A percentile compares a stretch with the other conserved stretches of the same genome.
These are phyloP conservation scores for Galerina sulciceps DNA, from an alignment of 768 basidiomycete genomes.

Conservation along the genomic window DNA sequence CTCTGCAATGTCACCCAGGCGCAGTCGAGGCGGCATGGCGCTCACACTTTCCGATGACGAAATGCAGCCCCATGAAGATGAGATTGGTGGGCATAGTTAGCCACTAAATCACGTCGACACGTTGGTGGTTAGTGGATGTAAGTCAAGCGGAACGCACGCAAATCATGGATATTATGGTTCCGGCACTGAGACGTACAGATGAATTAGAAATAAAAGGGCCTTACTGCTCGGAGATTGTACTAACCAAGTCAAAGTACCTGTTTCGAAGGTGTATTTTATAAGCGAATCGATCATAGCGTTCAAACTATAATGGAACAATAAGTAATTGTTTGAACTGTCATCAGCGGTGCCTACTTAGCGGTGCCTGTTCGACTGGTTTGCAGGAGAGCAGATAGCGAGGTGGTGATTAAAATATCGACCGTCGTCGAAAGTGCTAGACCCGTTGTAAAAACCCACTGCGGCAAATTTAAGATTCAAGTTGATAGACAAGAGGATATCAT, in stretches of 20 bases:
- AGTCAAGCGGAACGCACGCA: conserved; percentile 36
- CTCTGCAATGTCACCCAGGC: conserved; percentile 4
- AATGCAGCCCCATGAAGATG: conserved; percentile 52
- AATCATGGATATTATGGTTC: conserved; percentile 51
- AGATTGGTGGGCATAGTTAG: conserved; percentile 46
- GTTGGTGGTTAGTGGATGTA: neutral
- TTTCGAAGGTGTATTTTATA: conserved; percentile 57
- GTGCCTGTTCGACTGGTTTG: conserved; percentile 40
- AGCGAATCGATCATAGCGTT: conserved; percentile 51
- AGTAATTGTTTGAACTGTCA: neutral
- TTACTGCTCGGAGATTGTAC: neutral
- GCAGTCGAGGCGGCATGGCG: conserved; percentile 25
- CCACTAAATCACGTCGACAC: conserved; percentile 42
- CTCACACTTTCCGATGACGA: conserved; percentile 51
- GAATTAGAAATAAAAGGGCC: neutral
- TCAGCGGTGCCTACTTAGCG: conserved; percentile 35
- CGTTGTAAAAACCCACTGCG: conserved; percentile 61
- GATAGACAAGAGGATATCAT: neutral
- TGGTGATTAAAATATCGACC: conserved; percentile 55
- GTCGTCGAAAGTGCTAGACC: conserved; percentile 53
- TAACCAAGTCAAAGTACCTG: conserved; percentile 53
- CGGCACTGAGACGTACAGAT: conserved; percentile 32
- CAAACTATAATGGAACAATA: conserved; percentile 30
- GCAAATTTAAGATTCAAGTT: neutral
- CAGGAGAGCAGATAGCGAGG: conserved; percentile 46